Evolutionary conservation across 2,329 filamentous ascomycete species (phyloP).

Genomic region (Leptographium radiaticola): DNA sequence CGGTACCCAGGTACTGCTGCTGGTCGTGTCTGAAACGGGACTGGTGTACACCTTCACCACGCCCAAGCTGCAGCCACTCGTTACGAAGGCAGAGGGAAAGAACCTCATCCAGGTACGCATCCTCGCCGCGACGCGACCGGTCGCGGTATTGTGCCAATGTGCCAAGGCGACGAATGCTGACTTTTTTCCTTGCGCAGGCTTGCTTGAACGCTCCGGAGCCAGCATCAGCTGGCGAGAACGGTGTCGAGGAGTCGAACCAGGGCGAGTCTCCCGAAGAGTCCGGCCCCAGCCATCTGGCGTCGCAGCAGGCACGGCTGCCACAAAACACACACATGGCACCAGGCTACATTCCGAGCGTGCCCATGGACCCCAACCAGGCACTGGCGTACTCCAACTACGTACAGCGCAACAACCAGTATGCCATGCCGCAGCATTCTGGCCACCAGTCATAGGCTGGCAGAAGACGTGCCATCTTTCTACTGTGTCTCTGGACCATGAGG

Average conservation of each 20-base stretch:
- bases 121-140: background rate
- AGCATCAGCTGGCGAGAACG: conserved; percentile 65
- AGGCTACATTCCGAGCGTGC: conserved; percentile 50
- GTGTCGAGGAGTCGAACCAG: conserved; percentile 60
- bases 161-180: conserved; percentile 17
- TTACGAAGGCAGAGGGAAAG: conserved; percentile 98
- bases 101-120: conserved; percentile 86
- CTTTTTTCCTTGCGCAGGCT: conserved; percentile 42
- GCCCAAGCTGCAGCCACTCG: conserved; percentile 92
- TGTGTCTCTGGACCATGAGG: background rate
- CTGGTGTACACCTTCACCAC: conserved; percentile 98
- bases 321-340: conserved; percentile 49
- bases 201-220: conserved; percentile 95
- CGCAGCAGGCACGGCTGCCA: conserved; percentile 52
- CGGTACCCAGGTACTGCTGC: conserved; percentile 88
- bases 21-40: conserved; percentile 94
- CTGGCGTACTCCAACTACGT: conserved; percentile 77
- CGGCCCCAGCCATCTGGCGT: conserved; percentile 59
- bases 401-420: conserved; percentile 59
- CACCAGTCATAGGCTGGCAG: conserved; percentile 51
- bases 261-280: conserved; percentile 90
- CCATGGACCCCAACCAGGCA: conserved; percentile 64
- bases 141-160: too few relatives aligned
- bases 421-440: conserved; percentile 71
- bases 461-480: background rate